Evolutionary conservation across 164 flowering plant species (phyloP).

Genomic region (Paratinospora sagittata): DNA sequence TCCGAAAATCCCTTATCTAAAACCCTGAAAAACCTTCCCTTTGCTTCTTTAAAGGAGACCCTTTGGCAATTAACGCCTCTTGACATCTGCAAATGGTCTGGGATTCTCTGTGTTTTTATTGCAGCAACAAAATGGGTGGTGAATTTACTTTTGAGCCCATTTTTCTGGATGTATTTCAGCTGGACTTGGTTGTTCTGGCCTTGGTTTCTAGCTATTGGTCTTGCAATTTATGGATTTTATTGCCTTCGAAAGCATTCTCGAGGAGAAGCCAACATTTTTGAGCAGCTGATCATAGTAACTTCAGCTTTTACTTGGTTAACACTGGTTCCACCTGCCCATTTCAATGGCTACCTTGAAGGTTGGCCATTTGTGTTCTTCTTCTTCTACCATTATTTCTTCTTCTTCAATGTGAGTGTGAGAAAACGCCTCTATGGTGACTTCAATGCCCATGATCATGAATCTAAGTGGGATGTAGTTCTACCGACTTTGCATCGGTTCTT

Average conservation of each 20-base stretch:
- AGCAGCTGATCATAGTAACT: slow-evolving; percentile 63
- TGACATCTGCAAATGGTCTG: slow-evolving; percentile 55
- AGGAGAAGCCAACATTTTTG: slow-evolving; percentile 49
- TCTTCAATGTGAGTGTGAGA: slow-evolving; percentile 68
- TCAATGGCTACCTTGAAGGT: slow-evolving; percentile 84
- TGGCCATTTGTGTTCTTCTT: slow-evolving; percentile 87
- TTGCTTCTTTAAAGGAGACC: slow-evolving; percentile 33
- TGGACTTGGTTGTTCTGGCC: slow-evolving; percentile 97
- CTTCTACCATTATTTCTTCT: slow-evolving; percentile 80
- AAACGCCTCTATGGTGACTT: slow-evolving; percentile 77
- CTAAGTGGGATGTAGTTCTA: slow-evolving; percentile 63
- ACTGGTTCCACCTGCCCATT: slow-evolving; percentile 73
- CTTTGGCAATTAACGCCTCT: slow-evolving; percentile 46
- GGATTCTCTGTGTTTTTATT: slow-evolving; percentile 33
- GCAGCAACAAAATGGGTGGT: slow-evolving; percentile 55
- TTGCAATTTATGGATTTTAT: slow-evolving; percentile 55
- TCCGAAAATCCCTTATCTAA: slow-evolving; percentile 25
- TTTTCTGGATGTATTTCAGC: slow-evolving; percentile 91
- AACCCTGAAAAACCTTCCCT: slow-evolving; percentile 27
- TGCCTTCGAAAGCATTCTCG: slow-evolving; percentile 41
- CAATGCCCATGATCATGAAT: slow-evolving; percentile 55
- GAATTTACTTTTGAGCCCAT: slow-evolving; percentile 44
- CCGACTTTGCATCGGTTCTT: slow-evolving; percentile 39
- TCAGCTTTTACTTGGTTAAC: slow-evolving; percentile 81
- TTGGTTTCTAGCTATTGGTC: slow-evolving; percentile 50